phyloP scores from a whole-genome alignment of 805 yeast genomes.

The Candida sonorensis region DNA sequence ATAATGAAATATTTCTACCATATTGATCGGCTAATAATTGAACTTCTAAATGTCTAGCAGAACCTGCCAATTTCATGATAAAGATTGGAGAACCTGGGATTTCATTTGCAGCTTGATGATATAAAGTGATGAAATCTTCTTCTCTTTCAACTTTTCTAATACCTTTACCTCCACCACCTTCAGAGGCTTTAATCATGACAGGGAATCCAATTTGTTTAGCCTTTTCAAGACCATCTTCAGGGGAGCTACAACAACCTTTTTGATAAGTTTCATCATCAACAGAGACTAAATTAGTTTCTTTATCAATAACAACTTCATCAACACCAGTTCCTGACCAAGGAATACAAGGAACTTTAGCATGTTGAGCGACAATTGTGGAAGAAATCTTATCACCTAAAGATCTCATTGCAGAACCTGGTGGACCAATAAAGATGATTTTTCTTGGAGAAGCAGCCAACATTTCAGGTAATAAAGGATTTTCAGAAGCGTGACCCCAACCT shows the following conservation, averaged over 20 bases:
- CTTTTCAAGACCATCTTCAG: conserved; percentile 83
- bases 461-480: conserved; percentile 93
- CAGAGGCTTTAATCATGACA: conserved; percentile 98
- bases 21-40: conserved; percentile 97
- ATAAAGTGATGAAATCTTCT: conserved; percentile 66
- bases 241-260: conserved; percentile 78
- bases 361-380: conserved; percentile 98
- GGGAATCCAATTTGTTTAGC: conserved; percentile 94
- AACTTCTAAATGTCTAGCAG: conserved; percentile 97
- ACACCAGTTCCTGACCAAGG: conserved; percentile 99
- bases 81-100: conserved; percentile 99
- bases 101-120: conserved; percentile 93
- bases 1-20: conserved; percentile 93
- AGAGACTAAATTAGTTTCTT: conserved; percentile 70
- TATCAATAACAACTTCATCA: conserved; percentile 67
- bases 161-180: conserved; percentile 99
- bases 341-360: conserved; percentile 95
- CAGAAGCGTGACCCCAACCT: conserved; percentile 99
- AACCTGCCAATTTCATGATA: conserved; percentile 95
- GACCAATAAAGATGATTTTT: conserved; percentile 91
- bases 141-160: conserved; percentile 90
- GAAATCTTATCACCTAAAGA: conserved; percentile 98
- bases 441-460: conserved; percentile 88
- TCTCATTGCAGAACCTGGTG: conserved; percentile 99
- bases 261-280: conserved; percentile 79